Evolutionary conservation across 805 yeast species (phyloP), one percentile per base, ranked within the genome.

Genomic region (Suhomyces prunicola): DNA sequence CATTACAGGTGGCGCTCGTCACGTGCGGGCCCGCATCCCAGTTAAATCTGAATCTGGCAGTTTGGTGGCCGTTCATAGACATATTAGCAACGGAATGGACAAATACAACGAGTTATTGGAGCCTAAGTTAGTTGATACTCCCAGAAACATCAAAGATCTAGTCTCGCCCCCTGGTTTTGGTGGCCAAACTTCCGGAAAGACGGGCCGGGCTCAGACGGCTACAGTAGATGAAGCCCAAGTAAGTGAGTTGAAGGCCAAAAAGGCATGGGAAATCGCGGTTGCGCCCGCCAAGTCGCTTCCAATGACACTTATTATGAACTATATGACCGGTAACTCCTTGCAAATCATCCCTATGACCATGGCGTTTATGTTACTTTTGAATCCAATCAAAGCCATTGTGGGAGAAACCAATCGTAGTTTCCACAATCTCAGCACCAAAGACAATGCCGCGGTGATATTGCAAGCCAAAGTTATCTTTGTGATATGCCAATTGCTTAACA

Each of bases 301-400:
- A 6, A 88, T 90, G 96, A 94, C 90, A 63, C 68, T 88, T 48
- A 73, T 90, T 47, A 90, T 93, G 96, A 84, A 90, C 55, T 94
- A 90, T 68, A 89, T 93, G 90, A 84, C 97, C 0, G 98, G 98
- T 31, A 87, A 87, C 62, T 82, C 96, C 3, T 73, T 94, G 26
- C 98, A 94, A 62, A 79, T 93, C 59, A 90, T 93, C 57, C 94
- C 97, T 3, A 87, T 93, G 46, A 86, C 91, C 72, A 92, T 91
- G 88, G 87, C 96, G 0, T 67, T 88, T 27, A 90, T 87, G 90
- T 74, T 93, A 60, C 83, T 94, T 58, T 80, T 88, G 57, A 85
- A 83, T 46, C 94, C 97, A 0, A 62, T 90, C 36, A 85, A 83
- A 61, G 90, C 96, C 23, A 84, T 94, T 1, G 66, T 85, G 36